Evolutionary conservation across 192 early-diverging fungal genomes (phyloP).

Genomic region (Irineochytrium annulatum): DNA sequence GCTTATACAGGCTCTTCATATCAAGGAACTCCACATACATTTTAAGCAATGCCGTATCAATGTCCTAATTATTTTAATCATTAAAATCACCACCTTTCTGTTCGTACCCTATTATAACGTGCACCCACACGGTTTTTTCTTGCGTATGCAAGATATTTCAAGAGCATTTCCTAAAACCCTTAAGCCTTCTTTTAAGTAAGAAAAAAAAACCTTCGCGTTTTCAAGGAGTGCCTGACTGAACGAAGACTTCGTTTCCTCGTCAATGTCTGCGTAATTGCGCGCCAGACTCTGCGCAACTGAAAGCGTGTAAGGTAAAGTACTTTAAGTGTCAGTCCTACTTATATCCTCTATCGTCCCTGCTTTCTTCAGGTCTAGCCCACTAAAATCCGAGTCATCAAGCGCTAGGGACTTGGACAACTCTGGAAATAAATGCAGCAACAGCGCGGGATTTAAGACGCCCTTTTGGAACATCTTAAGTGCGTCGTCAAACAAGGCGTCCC

Average conservation of each 20-base stretch:
- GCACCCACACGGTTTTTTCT: conserved; percentile 14
- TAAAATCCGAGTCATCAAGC: no score
- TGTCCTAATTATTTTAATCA: no score
- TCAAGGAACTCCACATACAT: no score
- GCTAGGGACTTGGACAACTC: no score
- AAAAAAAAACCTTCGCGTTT: conserved; percentile 47
- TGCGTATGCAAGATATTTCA: conserved; percentile 46
- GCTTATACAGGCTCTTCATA: no score
- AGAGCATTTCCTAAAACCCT: conserved; percentile 40
- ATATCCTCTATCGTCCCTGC: no score
- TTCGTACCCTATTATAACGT: neutral
- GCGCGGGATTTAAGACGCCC: conserved; percentile 59
- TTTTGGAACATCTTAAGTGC: conserved; percentile 57
- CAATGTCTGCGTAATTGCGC: conserved; percentile 43
- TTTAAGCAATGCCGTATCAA: no score
- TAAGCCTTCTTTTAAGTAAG: neutral
- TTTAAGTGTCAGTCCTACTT: conserved; percentile 12
- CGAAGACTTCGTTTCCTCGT: conserved; percentile 29
- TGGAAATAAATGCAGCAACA: conserved; percentile 38
- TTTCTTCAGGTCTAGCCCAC: no score
- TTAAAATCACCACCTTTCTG: conserved; percentile 5
- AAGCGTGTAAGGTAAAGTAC: neutral
- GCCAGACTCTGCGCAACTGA: conserved; percentile 18
- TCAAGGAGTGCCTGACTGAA: conserved; percentile 44
- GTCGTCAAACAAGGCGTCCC: conserved; percentile 64